Evolutionary conservation across 2,329 filamentous ascomycete genomes (phyloP).

Genomic region (Cladorrhinum sp.): DNA sequence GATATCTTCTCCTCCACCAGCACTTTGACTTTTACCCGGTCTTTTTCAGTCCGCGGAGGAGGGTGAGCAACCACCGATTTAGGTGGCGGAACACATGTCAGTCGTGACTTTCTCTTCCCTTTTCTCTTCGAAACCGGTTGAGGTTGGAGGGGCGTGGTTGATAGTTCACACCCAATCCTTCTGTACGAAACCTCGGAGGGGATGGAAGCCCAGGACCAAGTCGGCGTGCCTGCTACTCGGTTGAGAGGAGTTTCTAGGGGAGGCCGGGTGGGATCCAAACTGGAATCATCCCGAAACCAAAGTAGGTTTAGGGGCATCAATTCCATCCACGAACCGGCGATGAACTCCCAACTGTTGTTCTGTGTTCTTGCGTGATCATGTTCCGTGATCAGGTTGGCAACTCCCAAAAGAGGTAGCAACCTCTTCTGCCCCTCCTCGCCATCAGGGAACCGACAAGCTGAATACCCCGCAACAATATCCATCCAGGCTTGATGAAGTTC

Average conservation of each 20-base stretch:
- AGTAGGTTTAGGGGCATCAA: not conserved
- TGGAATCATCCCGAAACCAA: not conserved
- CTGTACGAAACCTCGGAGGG: not conserved
- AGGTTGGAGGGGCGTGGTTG: not conserved
- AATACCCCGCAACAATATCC: not conserved
- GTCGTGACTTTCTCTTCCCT: not conserved
- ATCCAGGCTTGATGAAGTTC: not conserved
- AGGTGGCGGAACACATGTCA: not conserved
- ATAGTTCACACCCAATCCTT: not conserved
- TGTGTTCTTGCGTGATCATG: not conserved
- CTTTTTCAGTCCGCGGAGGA: not conserved
- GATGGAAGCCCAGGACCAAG: not conserved
- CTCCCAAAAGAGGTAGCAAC: not conserved
- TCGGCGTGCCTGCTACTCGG: not conserved
- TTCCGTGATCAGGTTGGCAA: not conserved
- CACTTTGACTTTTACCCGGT: not conserved
- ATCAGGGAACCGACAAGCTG: not conserved
- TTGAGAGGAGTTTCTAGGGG: too few species aligned
- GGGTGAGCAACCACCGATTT: not conserved
- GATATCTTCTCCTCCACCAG: not conserved
- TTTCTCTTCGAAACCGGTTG: not conserved
- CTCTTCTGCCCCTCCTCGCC: not conserved
- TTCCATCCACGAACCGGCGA: not conserved
- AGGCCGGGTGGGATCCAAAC: not conserved
- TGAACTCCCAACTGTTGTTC: not conserved